Base-by-base conservation (phyloP, 2,329 filamentous ascomycete genomes). In the Talaromyces sp. region DNA sequence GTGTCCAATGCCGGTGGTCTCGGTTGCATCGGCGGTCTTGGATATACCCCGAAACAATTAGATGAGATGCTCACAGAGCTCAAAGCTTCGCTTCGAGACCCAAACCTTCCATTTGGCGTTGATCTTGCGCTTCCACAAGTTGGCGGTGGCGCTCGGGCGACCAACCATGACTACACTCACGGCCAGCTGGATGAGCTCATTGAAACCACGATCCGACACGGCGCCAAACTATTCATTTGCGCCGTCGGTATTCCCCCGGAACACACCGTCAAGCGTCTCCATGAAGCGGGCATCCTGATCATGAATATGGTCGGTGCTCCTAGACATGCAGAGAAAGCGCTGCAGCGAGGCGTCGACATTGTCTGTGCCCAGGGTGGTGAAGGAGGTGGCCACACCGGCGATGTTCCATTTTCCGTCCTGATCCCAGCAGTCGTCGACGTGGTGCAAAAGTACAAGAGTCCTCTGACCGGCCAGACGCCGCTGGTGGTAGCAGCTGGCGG, bases 261-360 rank as follows among this genome's bases (percentile, higher is more conserved):
- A 53, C 75, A 80, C 61, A 85, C 93, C 4, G 89, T 97, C 61
- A 86, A 91, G 67, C 80, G 86, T 53, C 81, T 98, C 52, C 93
- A 98, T 71, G 82, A 83, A 9, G 88, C 89, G 0, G 90, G 90
- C 0, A 90, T 98, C 47, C 73, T 96, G 62, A 83, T 97, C 39
- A 97, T 97, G 92, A 97, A 97, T 75, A 97, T 97, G 93, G 92
- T 97, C 22, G 93, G 93, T 0, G 90, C 93, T 69, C 93, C 93
- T 1, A 92, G 89, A 73, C 93, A 98, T 74, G 93, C 93, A 0
- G 85, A 88, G 73, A 97, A 97, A 79, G 93, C 93, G 2, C 80
- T 98, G 4, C 86, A 92, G 56, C 85, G 88, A 0, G 93, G 93
- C 51, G 92, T 96, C 10, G 93, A 98, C 76, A 88, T 97, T 65